phyloP scores from a whole-genome alignment of 371 early-diverging fungal species.

The Amoeboaphelidium protococcarum region DNA sequence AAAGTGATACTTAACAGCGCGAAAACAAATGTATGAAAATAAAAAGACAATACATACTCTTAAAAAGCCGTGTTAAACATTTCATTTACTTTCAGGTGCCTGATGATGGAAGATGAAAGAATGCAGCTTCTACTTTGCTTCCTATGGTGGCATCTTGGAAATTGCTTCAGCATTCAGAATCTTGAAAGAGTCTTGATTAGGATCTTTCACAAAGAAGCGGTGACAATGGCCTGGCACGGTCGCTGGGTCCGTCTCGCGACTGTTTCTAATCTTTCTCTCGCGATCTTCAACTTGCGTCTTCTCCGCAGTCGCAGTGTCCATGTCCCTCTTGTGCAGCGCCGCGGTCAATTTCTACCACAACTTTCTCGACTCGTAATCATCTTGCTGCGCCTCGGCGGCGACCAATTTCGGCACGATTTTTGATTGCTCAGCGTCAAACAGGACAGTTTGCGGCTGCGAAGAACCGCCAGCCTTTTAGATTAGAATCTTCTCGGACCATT shows the following conservation, averaged over 20 bases:
- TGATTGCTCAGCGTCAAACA: conserved; percentile 42
- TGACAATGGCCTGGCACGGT: no score
- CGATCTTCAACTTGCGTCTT: conserved; percentile 56
- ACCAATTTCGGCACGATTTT: conserved; percentile 40
- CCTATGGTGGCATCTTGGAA: no score
- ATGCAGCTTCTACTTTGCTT: no score
- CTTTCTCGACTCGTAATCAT: conserved; percentile 53
- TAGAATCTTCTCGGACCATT: conserved; percentile 52
- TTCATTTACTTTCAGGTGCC: no score
- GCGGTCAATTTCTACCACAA: conserved; percentile 57
- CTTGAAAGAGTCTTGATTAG: no score
- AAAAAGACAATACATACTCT: no score
- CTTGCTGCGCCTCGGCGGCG: conserved; percentile 37
- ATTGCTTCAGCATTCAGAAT: no score
- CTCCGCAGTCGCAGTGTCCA: conserved; percentile 49
- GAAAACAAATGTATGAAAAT: no score
- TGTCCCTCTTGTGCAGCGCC: conserved; percentile 32
- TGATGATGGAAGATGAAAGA: no score
- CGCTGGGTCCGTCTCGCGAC: conserved; percentile 26
- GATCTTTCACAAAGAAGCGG: no score
- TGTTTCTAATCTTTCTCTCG: conserved; percentile 37
- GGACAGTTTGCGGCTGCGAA: conserved; percentile 11
- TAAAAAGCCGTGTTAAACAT: no score
- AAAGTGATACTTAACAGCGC: no score
- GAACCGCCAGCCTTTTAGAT: conserved; percentile 13